Conservation (phyloP, 2,329 filamentous ascomycete genomes). For the Cordyceps farinosa region DNA sequence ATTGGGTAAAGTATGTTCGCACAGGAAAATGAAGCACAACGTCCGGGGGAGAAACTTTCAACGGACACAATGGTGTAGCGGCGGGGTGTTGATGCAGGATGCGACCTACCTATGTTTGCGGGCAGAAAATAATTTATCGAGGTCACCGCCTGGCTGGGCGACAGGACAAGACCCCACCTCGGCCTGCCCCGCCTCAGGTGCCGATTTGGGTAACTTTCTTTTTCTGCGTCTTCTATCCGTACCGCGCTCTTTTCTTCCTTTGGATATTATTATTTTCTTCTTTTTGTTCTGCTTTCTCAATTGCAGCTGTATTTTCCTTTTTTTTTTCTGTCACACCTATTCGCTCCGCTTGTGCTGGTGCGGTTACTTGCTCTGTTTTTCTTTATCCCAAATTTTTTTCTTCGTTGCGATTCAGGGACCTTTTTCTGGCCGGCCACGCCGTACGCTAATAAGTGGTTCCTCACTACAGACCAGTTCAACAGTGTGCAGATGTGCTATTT, state of each 20-base stretch:
- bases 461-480: not conserved
- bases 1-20: not conserved
- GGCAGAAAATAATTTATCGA: conserved; percentile 30
- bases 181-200: conserved; percentile 14
- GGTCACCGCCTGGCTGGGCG: conserved; percentile 27
- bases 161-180: conserved; percentile 13
- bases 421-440: conserved; percentile 3
- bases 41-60: conserved; percentile 2
- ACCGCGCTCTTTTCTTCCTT: no score
- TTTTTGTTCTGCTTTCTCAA: no score
- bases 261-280: no score
- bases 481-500: not conserved
- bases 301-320: no score
- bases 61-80: conserved; percentile 3
- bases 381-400: not conserved
- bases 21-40: not conserved
- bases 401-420: conserved; percentile 7
- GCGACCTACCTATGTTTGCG: conserved; percentile 21
- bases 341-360: not conserved
- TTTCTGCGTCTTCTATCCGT: not conserved
- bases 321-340: not conserved
- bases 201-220: conserved; percentile 8
- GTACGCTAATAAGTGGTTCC: not conserved
- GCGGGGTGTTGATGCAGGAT: conserved; percentile 14
- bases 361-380: not conserved